Conservation (phyloP, 352 stramenopile species). For the Thraustotheca clavata region DNA sequence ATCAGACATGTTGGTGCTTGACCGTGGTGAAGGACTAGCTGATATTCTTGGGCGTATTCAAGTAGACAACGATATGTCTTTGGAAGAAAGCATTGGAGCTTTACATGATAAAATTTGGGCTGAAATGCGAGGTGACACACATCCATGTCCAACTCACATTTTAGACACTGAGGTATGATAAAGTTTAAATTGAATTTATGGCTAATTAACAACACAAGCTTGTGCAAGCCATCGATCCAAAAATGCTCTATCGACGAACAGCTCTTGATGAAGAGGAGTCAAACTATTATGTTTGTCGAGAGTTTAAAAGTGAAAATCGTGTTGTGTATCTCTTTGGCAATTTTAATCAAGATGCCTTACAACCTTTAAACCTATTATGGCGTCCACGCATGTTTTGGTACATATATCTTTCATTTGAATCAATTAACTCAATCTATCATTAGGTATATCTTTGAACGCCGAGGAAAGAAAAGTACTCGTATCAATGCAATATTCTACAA, state of each 20-base stretch:
- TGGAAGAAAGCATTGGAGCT: neutral
- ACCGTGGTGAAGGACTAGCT: neutral
- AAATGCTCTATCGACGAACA: neutral
- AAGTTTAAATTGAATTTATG: neutral
- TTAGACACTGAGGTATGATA: neutral
- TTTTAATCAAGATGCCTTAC: neutral
- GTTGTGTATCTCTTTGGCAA: neutral
- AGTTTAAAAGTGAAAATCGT: neutral
- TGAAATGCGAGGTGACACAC: neutral
- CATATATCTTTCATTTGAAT: neutral
- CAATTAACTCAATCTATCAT: neutral
- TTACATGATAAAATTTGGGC: neutral
- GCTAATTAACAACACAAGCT: neutral
- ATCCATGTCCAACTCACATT: neutral
- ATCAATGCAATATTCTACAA: slow-evolving; percentile 3
- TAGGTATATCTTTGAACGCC: neutral
- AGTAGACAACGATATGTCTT: neutral
- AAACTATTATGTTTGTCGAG: slow-evolving; percentile 2
- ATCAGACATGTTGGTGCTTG: neutral
- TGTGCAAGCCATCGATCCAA: neutral
- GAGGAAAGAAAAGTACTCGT: neutral
- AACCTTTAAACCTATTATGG: neutral
- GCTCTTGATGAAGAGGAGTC: neutral
- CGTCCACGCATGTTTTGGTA: neutral
- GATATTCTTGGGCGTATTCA: slow-evolving; percentile 2